A percentile compares a stretch with the other conserved stretches of the same genome.
Evolutionary conservation across 2,329 filamentous ascomycete genomes (phyloP).

Genomic region (Ophiostoma pallidulum): DNA sequence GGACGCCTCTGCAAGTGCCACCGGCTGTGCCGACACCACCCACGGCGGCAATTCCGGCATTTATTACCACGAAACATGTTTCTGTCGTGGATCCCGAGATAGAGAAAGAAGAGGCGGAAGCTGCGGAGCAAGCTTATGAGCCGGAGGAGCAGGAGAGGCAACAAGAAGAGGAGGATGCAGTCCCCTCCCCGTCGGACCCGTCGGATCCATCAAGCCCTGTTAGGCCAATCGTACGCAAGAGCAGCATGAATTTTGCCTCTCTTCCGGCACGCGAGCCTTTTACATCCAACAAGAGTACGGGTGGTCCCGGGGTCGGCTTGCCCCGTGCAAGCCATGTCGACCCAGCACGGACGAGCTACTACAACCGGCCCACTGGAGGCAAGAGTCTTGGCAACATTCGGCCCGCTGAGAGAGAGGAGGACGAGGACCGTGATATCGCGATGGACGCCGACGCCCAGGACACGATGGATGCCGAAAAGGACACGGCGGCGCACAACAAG

Average conservation of each 20-base stretch:
- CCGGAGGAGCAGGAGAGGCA: neutral
- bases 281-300: slow-evolving; percentile 73
- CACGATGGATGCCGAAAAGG: slow-evolving; percentile 32
- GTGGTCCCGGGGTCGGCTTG: slow-evolving; percentile 40
- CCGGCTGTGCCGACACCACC: slow-evolving; percentile 11
- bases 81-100: neutral
- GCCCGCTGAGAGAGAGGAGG: slow-evolving; percentile 28
- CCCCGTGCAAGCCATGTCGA: slow-evolving; percentile 76
- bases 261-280: slow-evolving; percentile 85
- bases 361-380: slow-evolving; percentile 62
- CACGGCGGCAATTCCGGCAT: slow-evolving; percentile 1
- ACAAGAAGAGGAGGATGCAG: neutral
- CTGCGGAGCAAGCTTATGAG: neutral
- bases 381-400: slow-evolving; percentile 53
- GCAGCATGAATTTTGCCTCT: slow-evolving; percentile 88
- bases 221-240: slow-evolving; percentile 74
- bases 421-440: slow-evolving; percentile 34
- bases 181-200: slow-evolving; percentile 46
- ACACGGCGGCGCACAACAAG: slow-evolving; percentile 60
- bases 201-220: slow-evolving; percentile 67
- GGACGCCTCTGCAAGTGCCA: neutral
- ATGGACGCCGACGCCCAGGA: slow-evolving; percentile 41
- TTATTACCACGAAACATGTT: neutral
- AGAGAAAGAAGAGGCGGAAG: neutral
- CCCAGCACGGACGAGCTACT: slow-evolving; percentile 60